phyloP scores from a whole-genome alignment of 257 asterid genomes.

The Striga asiatica region DNA sequence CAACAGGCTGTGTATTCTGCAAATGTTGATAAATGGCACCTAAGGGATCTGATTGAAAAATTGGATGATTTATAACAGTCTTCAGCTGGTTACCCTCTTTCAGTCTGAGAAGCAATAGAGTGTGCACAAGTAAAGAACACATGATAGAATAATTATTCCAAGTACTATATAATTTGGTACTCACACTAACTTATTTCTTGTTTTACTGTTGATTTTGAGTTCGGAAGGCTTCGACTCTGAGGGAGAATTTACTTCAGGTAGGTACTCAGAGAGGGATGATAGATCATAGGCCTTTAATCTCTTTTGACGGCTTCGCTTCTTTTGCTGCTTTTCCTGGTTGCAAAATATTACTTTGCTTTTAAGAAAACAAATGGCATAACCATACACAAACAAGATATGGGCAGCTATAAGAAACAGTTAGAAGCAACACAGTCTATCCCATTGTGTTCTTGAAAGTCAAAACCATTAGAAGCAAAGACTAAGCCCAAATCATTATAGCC shows the following conservation, averaged over 20 bases:
- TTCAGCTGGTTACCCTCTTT: conserved; percentile 54
- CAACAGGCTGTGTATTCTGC: conserved; percentile 56
- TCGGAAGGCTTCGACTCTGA: conserved; percentile 25
- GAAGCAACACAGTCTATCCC: too few species aligned
- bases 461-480: too few species aligned
- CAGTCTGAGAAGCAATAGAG: conserved; percentile 32
- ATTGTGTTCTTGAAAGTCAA: too few species aligned
- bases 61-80: conserved; percentile 47
- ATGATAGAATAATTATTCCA: not conserved
- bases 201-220: conserved; percentile 55
- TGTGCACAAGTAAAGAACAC: conserved; percentile 12
- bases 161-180: conserved; percentile 21
- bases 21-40: conserved; percentile 61
- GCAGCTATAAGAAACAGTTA: not conserved
- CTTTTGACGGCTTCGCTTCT: conserved; percentile 39
- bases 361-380: not conserved
- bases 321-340: conserved; percentile 41
- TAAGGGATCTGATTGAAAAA: conserved; percentile 58
- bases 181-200: conserved; percentile 51
- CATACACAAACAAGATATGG: not conserved
- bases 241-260: conserved; percentile 48
- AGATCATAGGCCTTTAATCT: conserved; percentile 65
- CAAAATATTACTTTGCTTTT: conserved; percentile 3
- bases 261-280: conserved; percentile 54
- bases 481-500: not conserved